These are phyloP conservation scores for Papiliotrema fonsecae DNA, from an alignment of 1,284 basidiomycete genomes.

Conservation along the genomic window DNA sequence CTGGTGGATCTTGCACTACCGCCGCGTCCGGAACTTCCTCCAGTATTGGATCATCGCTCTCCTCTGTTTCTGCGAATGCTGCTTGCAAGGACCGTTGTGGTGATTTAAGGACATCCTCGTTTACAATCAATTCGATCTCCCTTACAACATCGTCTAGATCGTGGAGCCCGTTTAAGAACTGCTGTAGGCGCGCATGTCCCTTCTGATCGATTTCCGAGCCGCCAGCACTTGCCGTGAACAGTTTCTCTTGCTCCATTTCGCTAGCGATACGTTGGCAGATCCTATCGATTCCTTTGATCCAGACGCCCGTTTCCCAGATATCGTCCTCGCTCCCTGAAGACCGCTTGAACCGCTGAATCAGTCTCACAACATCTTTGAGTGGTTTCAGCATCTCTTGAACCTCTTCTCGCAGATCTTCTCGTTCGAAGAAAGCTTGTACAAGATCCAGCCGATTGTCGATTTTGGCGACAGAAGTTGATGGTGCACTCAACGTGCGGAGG, in stretches of 20 bases:
- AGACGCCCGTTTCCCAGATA: constrained; percentile 38
- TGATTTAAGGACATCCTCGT: constrained; percentile 31
- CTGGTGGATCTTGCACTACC: background rate
- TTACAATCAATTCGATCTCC: constrained; percentile 60
- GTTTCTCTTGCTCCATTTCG: constrained; percentile 4
- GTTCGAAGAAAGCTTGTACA: constrained; percentile 67
- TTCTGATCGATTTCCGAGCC: constrained; percentile 53
- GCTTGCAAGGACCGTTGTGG: constrained; percentile 15
- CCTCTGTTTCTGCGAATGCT: background rate
- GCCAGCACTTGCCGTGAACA: constrained; percentile 8
- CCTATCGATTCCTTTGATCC: constrained; percentile 30
- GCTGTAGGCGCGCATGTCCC: constrained; percentile 32
- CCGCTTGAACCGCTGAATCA: constrained; percentile 72
- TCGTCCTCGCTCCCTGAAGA: constrained; percentile 62
- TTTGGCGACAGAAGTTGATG: constrained; percentile 68
- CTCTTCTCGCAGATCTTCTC: constrained; percentile 65
- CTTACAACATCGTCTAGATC: constrained; percentile 57
- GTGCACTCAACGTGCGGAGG: constrained; percentile 48
- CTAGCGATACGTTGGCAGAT: constrained; percentile 19
- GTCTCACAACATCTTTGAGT: constrained; percentile 67
- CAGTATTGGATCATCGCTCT: constrained; percentile 34
- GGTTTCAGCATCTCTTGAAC: constrained; percentile 58
- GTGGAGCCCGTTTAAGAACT: constrained; percentile 57
- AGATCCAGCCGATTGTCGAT: constrained; percentile 72
- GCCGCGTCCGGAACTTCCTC: constrained; percentile 18